These are phyloP conservation scores for Fusarium gaditjirri DNA, from an alignment of 2,329 filamentous ascomycete species.

Conservation along the genomic window DNA sequence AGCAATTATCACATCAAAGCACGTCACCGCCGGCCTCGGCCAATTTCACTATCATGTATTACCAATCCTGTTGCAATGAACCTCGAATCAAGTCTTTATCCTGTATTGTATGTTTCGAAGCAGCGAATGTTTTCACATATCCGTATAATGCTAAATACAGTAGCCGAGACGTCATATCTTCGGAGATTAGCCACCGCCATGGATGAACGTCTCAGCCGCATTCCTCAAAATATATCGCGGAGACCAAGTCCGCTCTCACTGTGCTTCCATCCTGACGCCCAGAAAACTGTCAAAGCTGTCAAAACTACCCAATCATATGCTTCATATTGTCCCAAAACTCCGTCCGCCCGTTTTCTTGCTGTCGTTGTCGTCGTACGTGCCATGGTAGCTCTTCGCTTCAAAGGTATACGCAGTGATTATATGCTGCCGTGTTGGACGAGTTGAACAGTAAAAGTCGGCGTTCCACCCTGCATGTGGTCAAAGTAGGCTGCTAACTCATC, in stretches of 20 bases:
- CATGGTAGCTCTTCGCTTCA: not conserved
- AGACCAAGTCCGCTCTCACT: constrained; percentile 39
- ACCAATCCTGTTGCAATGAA: not conserved
- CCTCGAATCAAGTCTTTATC: not conserved
- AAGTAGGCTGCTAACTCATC: constrained; percentile 79
- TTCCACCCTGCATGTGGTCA: constrained; percentile 64
- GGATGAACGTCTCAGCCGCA: not conserved
- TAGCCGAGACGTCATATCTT: constrained; percentile 4
- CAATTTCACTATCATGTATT: not conserved
- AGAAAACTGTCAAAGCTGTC: not conserved
- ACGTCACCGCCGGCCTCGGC: constrained; percentile 27
- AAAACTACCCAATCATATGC: constrained; percentile 24
- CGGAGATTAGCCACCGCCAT: constrained; percentile 1
- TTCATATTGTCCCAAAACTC: constrained; percentile 30
- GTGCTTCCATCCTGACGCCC: constrained; percentile 7
- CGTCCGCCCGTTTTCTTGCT: constrained; percentile 33
- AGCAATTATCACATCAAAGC: constrained; percentile 28
- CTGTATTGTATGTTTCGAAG: not conserved
- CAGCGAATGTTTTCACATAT: not conserved
- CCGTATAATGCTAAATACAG: not conserved
- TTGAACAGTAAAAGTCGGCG: constrained; percentile 58
- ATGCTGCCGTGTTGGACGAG: constrained; percentile 46
- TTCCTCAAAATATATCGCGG: constrained; percentile 20
- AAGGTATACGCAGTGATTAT: not conserved
- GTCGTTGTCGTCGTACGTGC: not conserved